Conservation (phyloP, 352 stramenopile species). For the Nothophytophthora sp. region DNA sequence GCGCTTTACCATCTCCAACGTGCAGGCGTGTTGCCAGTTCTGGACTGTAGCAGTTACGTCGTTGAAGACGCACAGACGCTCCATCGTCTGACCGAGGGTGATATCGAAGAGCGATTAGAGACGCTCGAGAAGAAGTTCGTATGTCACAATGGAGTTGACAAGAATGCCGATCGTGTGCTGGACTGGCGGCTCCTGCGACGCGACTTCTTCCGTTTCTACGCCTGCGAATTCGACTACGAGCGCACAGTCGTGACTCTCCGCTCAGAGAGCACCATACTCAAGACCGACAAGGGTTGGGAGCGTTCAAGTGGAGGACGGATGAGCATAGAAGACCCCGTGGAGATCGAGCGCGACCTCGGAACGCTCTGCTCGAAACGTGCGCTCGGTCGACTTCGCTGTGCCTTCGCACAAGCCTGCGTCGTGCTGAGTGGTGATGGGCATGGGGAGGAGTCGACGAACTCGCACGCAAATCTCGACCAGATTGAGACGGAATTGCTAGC, state of each 20-base stretch:
- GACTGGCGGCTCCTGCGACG: slow-evolving; percentile 41
- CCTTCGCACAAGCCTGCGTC: slow-evolving; percentile 48
- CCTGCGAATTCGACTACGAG: slow-evolving; percentile 72
- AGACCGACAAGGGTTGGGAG: slow-evolving; percentile 52
- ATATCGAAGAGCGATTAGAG: slow-evolving; percentile 23
- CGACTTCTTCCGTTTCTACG: slow-evolving; percentile 80
- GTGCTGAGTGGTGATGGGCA: slow-evolving; percentile 25
- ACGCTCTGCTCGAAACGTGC: slow-evolving; percentile 60
- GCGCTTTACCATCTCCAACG: slow-evolving; percentile 72
- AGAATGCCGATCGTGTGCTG: slow-evolving; percentile 3
- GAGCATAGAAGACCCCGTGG: slow-evolving; percentile 81
- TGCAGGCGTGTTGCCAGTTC: slow-evolving; percentile 34
- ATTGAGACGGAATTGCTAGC: slow-evolving; percentile 21
- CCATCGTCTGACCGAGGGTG: slow-evolving; percentile 13
- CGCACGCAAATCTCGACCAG: background rate
- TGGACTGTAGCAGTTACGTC: slow-evolving; percentile 38
- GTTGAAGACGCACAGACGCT: slow-evolving; percentile 24
- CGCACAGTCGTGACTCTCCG: slow-evolving; percentile 66
- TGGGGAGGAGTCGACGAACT: background rate
- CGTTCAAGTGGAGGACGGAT: slow-evolving; percentile 35
- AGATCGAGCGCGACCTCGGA: slow-evolving; percentile 70
- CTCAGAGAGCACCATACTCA: slow-evolving; percentile 22
- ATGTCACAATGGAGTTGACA: background rate
- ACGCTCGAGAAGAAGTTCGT: slow-evolving; percentile 19
- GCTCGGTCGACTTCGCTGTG: slow-evolving; percentile 48